Percentiles rank a stretch among this genome's conserved stretches.
These are phyloP conservation scores for Bipolaris oryzae DNA, from an alignment of 2,329 filamentous ascomycete genomes.

Conservation along the genomic window DNA sequence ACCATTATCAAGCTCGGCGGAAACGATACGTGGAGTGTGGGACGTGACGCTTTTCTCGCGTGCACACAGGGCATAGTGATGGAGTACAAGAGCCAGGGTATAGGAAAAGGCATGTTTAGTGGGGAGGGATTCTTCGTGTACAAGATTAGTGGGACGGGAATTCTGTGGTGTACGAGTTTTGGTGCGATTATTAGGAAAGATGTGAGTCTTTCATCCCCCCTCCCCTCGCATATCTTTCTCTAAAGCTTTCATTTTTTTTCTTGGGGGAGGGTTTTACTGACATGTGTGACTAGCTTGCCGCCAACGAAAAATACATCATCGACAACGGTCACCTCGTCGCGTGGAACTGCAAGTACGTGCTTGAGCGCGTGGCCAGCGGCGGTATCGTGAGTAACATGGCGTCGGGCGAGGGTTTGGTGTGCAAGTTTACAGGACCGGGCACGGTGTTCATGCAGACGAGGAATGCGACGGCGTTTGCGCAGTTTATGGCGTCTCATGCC, in stretches of 20 bases:
- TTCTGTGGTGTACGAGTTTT: conserved; percentile 91
- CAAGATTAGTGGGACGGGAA: conserved; percentile 78
- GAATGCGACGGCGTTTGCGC: conserved; percentile 71
- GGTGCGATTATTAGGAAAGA: conserved; percentile 95
- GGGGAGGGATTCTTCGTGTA: conserved; percentile 93
- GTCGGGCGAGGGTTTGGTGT: conserved; percentile 86
- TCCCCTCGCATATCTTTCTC: no score
- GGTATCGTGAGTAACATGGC: conserved; percentile 88
- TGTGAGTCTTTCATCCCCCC: conserved; percentile 61
- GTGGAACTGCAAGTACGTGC: conserved; percentile 93
- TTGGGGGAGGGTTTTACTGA: no score
- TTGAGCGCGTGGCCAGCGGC: conserved; percentile 88
- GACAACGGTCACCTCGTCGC: conserved; percentile 94
- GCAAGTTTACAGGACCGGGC: conserved; percentile 88
- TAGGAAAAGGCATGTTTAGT: conserved; percentile 91
- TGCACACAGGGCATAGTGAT: conserved; percentile 86
- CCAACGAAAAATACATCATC: conserved; percentile 82
- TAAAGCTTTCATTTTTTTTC: not conserved
- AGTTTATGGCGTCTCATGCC: conserved; percentile 53
- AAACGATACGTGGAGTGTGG: conserved; percentile 79
- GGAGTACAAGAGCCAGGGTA: conserved; percentile 82
- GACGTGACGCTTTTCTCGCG: conserved; percentile 84
- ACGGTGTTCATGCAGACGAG: conserved; percentile 92
- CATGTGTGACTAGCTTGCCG: conserved; percentile 3
- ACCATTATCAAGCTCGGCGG: conserved; percentile 77